Evolutionary conservation across 331 rosid species (phyloP).

Genomic region (Malus hybrid): DNA sequence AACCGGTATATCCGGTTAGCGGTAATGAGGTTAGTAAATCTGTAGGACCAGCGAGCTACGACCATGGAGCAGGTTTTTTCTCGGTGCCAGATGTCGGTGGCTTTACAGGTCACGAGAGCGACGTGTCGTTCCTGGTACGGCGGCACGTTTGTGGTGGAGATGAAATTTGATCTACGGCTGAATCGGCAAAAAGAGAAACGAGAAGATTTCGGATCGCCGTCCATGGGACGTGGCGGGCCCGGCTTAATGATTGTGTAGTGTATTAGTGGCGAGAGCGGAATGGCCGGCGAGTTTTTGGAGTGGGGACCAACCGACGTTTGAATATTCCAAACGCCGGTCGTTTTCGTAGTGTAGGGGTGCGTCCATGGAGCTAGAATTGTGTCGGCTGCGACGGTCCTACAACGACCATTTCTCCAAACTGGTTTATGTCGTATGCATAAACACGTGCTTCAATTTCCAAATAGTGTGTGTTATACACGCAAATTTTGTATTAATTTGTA

Average conservation of each 20-base stretch:
- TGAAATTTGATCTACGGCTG: slow-evolving; percentile 6
- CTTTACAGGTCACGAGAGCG: slow-evolving; percentile 14
- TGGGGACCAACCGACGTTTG: slow-evolving; percentile 16
- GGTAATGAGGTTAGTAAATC: neutral
- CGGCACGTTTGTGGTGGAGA: slow-evolving; percentile 25
- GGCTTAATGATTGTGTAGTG: neutral
- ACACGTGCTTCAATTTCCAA: neutral
- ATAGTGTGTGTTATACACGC: neutral
- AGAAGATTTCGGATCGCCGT: slow-evolving; percentile 12
- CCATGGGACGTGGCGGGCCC: slow-evolving; percentile 9
- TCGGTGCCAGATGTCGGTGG: slow-evolving; percentile 9
- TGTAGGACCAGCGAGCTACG: neutral
- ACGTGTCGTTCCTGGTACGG: neutral
- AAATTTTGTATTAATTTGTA: too few species aligned
- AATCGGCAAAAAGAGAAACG: neutral
- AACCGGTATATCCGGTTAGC: slow-evolving; percentile 32
- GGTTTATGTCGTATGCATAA: neutral
- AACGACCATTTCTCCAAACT: neutral
- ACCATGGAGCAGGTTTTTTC: neutral
- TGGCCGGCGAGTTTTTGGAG: neutral
- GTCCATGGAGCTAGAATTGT: neutral
- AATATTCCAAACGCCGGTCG: neutral
- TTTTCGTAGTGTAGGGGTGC: neutral
- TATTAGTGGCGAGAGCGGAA: neutral
- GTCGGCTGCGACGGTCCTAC: slow-evolving; percentile 3